These are phyloP conservation scores for Orbilia brochopaga DNA, from an alignment of 2,329 filamentous ascomycete genomes.

Conservation along the genomic window DNA sequence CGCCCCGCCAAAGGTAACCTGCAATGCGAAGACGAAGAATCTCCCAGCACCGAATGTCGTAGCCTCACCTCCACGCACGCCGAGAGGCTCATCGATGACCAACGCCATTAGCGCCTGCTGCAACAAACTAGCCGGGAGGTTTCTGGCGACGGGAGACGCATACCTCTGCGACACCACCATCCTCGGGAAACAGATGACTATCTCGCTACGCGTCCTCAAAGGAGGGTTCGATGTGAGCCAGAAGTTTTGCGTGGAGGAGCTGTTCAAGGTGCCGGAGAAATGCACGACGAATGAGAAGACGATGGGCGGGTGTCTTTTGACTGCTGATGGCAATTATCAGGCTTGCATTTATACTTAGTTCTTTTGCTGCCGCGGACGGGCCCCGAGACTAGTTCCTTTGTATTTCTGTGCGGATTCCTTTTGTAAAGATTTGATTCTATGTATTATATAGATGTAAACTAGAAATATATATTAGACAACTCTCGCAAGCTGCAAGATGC, in stretches of 20 bases:
- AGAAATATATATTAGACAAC: no score
- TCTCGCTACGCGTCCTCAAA: constrained; percentile 7
- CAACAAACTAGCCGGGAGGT: background rate
- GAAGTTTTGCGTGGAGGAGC: background rate
- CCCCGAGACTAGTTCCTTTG: no score
- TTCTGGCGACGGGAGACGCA: constrained; percentile 9
- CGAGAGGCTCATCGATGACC: background rate
- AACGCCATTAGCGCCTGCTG: constrained; percentile 4
- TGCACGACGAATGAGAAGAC: background rate
- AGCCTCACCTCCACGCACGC: background rate
- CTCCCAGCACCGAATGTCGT: background rate
- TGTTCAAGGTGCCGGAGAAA: background rate
- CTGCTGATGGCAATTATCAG: constrained; percentile 5
- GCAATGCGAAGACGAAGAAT: constrained; percentile 6
- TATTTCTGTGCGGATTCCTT: no score
- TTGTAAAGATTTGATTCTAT: no score
- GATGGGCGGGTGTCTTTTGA: constrained; percentile 5
- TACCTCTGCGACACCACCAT: constrained; percentile 12
- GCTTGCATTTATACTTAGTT: constrained; percentile 11
- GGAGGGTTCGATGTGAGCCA: constrained; percentile 9
- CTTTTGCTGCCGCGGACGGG: no score
- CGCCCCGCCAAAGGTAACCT: background rate
- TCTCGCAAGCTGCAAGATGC: no score
- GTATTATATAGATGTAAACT: no score
- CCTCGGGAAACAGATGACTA: background rate